A percentile compares a stretch with the other conserved stretches of the same genome.
Conservation (phyloP, 2,329 filamentous ascomycete species). For the Aspergillus sp. region DNA sequence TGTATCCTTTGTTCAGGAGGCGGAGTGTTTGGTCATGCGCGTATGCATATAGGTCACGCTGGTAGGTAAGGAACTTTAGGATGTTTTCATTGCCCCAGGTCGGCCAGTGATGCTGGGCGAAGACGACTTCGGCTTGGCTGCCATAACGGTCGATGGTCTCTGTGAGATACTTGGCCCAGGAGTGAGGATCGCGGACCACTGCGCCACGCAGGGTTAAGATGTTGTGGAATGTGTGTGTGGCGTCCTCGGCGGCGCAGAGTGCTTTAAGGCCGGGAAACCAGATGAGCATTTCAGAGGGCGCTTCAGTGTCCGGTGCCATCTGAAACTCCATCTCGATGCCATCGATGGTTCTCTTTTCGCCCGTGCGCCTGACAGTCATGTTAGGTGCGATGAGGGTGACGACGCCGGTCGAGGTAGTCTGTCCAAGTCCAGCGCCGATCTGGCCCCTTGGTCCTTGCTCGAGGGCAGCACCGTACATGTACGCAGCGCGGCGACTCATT, state of each 20-base stretch:
- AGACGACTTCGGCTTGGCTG: conserved; percentile 34
- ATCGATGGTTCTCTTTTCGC: conserved; percentile 33
- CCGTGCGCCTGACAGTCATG: conserved; percentile 33
- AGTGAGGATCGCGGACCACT: conserved; percentile 43
- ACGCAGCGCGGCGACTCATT: conserved; percentile 42
- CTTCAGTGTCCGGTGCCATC: conserved; percentile 46
- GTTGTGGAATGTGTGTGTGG: conserved; percentile 47
- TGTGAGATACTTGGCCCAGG: conserved; percentile 41
- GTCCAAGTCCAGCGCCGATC: conserved; percentile 43
- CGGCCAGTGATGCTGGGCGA: conserved; percentile 45
- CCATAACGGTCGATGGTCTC: conserved; percentile 40
- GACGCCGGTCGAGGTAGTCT: conserved; percentile 30
- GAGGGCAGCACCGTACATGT: conserved; percentile 45
- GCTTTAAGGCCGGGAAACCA: conserved; percentile 42
- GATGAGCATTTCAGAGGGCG: conserved; percentile 47
- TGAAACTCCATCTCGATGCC: conserved; percentile 46
- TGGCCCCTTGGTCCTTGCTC: conserved; percentile 33
- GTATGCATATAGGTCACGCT: conserved; percentile 46
- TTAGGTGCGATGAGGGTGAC: conserved; percentile 41
- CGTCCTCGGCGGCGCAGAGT: conserved; percentile 42
- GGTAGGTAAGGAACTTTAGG: conserved; percentile 31
- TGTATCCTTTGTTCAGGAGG: conserved; percentile 40
- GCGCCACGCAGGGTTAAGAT: conserved; percentile 47
- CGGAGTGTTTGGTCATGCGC: conserved; percentile 46
- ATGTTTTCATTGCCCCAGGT: conserved; percentile 38